Conservation (phyloP, 345 rosid genomes). For the rapeseed (Brassica napus) region DNA sequence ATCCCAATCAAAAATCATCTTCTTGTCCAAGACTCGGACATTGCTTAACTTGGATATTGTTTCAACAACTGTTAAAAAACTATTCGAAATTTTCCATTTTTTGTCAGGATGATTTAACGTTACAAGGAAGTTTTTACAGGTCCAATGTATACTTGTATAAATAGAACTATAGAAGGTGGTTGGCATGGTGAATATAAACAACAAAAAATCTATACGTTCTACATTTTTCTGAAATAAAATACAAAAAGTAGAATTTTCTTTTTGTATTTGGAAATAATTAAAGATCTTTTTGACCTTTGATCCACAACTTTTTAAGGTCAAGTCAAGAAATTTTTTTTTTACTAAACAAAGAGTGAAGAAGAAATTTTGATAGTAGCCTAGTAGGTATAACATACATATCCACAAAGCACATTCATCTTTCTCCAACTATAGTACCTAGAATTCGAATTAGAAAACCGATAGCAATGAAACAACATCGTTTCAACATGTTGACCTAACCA, state of each 20-base stretch:
- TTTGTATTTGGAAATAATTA: not conserved
- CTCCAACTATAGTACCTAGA: not conserved
- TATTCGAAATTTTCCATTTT: no score
- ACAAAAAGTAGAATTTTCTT: not conserved
- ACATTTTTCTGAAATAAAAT: not conserved
- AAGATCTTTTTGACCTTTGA: not conserved
- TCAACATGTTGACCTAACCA: not conserved
- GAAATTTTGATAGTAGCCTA: not conserved
- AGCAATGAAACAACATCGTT: not conserved
- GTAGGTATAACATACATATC: not conserved
- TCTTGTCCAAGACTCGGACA: not conserved
- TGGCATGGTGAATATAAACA: not conserved
- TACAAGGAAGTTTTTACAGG: not conserved
- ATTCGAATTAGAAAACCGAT: not conserved
- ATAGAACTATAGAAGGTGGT: not conserved
- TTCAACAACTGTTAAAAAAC: not conserved
- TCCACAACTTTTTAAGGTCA: not conserved
- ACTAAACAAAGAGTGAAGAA: not conserved
- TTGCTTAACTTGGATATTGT: not conserved
- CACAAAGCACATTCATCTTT: not conserved
- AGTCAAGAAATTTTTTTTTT: not conserved
- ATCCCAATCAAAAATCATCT: not conserved
- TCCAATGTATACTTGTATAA: no score
- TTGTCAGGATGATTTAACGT: not conserved
- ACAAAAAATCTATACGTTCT: not conserved